Evolutionary conservation across 495 filamentous ascomycete genomes (phyloP), one percentile per base, ranked within the genome.

Genomic region (Delitschia confertaspora): DNA sequence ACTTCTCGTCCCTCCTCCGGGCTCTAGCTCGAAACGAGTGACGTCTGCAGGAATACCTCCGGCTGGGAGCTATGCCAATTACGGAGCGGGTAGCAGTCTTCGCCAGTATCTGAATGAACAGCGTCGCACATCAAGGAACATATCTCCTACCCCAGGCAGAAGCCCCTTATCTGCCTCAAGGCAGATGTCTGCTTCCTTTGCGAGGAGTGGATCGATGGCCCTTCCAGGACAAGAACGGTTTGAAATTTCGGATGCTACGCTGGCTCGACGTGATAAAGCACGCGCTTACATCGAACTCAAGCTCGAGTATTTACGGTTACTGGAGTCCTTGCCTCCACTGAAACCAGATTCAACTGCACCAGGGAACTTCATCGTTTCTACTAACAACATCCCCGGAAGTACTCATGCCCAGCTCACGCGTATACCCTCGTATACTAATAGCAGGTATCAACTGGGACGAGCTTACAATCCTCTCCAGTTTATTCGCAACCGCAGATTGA

Each of bases 391-490:
- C 5, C 60, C 58, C 1, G 62, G 62, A 4, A 59, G 58, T 31
- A 31, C 53, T 1, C 23, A 52, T 30, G 53, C 49, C 4, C 27
- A 65, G n/a, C 39, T 65, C 6, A 44, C 38, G 8, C 52, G 60
- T 4, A 29, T 44, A 6, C 42, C 47, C 3, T 62, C 62, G 4
- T 36, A 54, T 38, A 25, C 31, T 10, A 40, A 47, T 21, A 47
- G 51, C 8, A 49, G 49, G 20, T 49, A 59, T 27, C 55, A 40
- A 13, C 51, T 77, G 25, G 76, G 78, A 19, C 75, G 88, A 35
- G 53, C 59, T 1, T 94, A 94, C 53, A 89, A 95, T 58, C 88
- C 87, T 4, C 68, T 95, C 17, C 88, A 95, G 56, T 80, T 78
- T 52, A 80, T 94, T 35, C 77, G 88, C 14, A 93, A 95, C 54